These are phyloP conservation scores for Cymodocea nodosa DNA, from an alignment of 116 monocot genomes.

Conservation along the genomic window DNA sequence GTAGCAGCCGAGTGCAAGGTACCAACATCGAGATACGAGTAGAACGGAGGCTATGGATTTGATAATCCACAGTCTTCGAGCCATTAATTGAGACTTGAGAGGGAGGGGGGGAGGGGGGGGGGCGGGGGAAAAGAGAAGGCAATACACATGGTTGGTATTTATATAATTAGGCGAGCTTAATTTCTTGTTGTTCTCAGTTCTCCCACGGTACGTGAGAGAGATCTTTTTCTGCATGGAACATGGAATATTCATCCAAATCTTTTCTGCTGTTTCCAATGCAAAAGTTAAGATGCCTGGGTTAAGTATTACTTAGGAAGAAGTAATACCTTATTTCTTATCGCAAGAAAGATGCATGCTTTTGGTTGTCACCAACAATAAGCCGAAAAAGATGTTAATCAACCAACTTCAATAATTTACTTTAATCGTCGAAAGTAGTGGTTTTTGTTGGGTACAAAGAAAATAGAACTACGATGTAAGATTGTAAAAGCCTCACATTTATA, in stretches of 20 bases:
- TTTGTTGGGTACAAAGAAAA: too few relatives aligned
- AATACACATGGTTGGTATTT: constrained; percentile 2
- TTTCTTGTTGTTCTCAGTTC: background rate
- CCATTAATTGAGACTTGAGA: constrained; percentile 8
- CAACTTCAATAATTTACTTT: too few relatives aligned
- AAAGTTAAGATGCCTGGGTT: constrained; percentile 9
- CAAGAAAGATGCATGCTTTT: constrained; percentile 9
- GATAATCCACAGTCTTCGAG: background rate
- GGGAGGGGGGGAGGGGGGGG: background rate
- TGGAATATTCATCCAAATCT: background rate
- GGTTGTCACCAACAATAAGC: too few relatives aligned
- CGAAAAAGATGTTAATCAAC: too few relatives aligned
- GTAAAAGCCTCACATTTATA: too few relatives aligned
- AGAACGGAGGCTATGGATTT: background rate
- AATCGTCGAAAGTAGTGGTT: too few relatives aligned
- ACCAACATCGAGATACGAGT: background rate
- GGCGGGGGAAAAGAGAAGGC: background rate
- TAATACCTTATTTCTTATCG: constrained; percentile 33
- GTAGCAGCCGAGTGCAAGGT: constrained; percentile 6
- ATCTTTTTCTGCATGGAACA: too few relatives aligned
- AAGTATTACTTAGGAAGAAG: constrained; percentile 18
- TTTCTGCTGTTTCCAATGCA: background rate
- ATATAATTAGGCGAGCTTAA: background rate
- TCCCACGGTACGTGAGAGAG: too few relatives aligned
- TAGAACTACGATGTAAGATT: too few relatives aligned